Evolutionary conservation across 768 basidiomycete genomes (phyloP).

Genomic region (Crucibulum laeve): DNA sequence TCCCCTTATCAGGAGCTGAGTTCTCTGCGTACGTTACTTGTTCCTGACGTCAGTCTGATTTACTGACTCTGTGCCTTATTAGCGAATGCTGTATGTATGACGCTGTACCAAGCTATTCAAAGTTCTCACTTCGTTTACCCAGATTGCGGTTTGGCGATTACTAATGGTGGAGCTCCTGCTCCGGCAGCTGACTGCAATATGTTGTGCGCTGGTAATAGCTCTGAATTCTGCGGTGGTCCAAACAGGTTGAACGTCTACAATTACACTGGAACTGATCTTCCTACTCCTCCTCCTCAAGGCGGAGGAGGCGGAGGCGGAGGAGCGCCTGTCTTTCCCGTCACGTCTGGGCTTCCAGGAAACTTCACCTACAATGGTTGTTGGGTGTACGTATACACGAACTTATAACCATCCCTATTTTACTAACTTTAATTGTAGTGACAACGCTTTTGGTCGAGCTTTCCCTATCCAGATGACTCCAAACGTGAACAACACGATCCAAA

Average conservation of each 20-base stretch:
- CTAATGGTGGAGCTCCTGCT: slow-evolving; percentile 42
- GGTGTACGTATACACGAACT: slow-evolving; percentile 37
- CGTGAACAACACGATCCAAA: slow-evolving; percentile 47
- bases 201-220: slow-evolving; percentile 56
- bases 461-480: slow-evolving; percentile 17
- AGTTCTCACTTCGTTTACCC: slow-evolving; percentile 7
- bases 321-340: slow-evolving; percentile 37
- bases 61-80: slow-evolving; percentile 31
- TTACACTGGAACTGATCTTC: slow-evolving; percentile 56
- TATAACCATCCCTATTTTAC: background rate
- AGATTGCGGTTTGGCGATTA: slow-evolving; percentile 49
- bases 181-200: slow-evolving; percentile 58
- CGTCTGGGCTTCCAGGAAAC: slow-evolving; percentile 42
- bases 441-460: slow-evolving; percentile 61
- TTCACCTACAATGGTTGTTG: slow-evolving; percentile 68
- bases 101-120: slow-evolving; percentile 6
- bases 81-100: slow-evolving; percentile 50
- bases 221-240: slow-evolving; percentile 73
- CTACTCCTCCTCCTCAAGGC: slow-evolving; percentile 26
- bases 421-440: slow-evolving; percentile 38
- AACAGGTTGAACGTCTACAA: slow-evolving; percentile 65
- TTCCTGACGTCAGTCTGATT: slow-evolving; percentile 12
- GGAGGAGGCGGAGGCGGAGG: slow-evolving; percentile 32
- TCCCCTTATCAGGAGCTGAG: slow-evolving; percentile 32
- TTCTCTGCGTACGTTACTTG: slow-evolving; percentile 25